Evolutionary conservation across 352 stramenopile genomes (phyloP).

Genomic region (Globisporangium parvum): DNA sequence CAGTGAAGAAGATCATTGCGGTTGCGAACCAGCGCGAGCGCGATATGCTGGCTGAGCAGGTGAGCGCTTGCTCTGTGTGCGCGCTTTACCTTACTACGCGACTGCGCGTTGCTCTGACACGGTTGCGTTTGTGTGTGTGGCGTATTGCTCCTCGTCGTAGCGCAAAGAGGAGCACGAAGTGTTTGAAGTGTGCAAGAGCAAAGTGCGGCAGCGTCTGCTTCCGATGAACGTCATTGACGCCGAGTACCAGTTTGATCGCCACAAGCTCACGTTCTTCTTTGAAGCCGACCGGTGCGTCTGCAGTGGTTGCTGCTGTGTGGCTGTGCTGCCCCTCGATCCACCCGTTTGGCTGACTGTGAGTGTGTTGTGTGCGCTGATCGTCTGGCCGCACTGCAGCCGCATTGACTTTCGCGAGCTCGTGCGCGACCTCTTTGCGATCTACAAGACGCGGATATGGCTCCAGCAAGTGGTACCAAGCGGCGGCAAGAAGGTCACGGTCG

Average conservation of each 20-base stretch:
- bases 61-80: not conserved
- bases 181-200: conserved; percentile 95
- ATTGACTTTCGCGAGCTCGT: conserved; percentile 98
- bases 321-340: not conserved
- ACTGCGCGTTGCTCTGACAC: not conserved
- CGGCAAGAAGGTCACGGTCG: conserved; percentile 59
- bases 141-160: conserved; percentile 17
- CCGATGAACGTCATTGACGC: conserved; percentile 98
- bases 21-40: conserved; percentile 90
- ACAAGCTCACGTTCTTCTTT: conserved; percentile 99
- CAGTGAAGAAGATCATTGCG: conserved; percentile 91
- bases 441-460: conserved; percentile 98
- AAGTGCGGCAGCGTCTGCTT: conserved; percentile 91
- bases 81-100: not conserved
- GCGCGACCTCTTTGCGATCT: conserved; percentile 97
- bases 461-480: conserved; percentile 88
- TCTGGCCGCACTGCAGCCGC: conserved; percentile 36
- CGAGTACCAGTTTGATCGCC: conserved; percentile 98
- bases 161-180: conserved; percentile 94
- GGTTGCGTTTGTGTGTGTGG: not conserved
- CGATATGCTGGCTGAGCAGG: conserved; percentile 87
- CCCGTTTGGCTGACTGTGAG: not conserved
- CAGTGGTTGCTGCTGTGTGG: conserved; percentile 1
- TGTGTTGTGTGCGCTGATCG: too few species aligned
- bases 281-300: conserved; percentile 87